A percentile compares a stretch with the other conserved stretches of the same genome.
These are phyloP conservation scores for Coriolopsis trogii DNA, from an alignment of 1,284 basidiomycete species.

Conservation along the genomic window DNA sequence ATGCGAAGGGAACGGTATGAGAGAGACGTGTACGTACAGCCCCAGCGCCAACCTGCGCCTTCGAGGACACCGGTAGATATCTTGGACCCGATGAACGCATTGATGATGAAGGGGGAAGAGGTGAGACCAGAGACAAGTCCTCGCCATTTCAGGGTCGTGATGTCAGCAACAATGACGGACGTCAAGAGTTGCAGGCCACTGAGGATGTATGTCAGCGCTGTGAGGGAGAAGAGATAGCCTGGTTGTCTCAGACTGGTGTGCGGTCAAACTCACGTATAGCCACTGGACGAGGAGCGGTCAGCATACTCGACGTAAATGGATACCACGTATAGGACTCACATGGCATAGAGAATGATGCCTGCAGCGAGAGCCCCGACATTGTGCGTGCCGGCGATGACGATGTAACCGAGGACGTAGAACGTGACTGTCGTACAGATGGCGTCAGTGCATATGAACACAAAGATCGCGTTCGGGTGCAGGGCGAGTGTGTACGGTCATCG, in stretches of 20 bases:
- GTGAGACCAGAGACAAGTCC: slow-evolving; percentile 70
- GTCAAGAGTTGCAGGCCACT: slow-evolving; percentile 72
- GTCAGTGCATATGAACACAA: not conserved
- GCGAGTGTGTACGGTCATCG: no score
- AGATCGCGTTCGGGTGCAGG: no score
- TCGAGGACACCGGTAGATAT: slow-evolving; percentile 61
- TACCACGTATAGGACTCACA: slow-evolving; percentile 39
- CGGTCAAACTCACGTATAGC: slow-evolving; percentile 50
- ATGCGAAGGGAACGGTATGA: not conserved
- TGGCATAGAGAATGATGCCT: slow-evolving; percentile 51
- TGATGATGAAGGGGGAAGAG: slow-evolving; percentile 70
- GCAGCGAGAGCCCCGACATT: slow-evolving; percentile 46
- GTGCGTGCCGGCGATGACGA: slow-evolving; percentile 67
- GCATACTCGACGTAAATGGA: not conserved
- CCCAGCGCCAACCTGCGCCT: slow-evolving; percentile 73
- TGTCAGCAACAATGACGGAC: slow-evolving; percentile 80
- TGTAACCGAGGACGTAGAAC: slow-evolving; percentile 64
- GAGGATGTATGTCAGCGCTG: no score
- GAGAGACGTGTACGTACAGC: slow-evolving; percentile 46
- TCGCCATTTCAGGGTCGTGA: slow-evolving; percentile 80
- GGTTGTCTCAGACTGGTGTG: not conserved
- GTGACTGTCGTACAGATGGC: slow-evolving; percentile 39
- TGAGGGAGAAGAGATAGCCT: not conserved
- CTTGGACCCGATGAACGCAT: slow-evolving; percentile 73
- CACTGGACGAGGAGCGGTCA: slow-evolving; percentile 35